Base-by-base conservation (phyloP, 2,329 filamentous ascomycete genomes). In the Ramularia endophylla region DNA sequence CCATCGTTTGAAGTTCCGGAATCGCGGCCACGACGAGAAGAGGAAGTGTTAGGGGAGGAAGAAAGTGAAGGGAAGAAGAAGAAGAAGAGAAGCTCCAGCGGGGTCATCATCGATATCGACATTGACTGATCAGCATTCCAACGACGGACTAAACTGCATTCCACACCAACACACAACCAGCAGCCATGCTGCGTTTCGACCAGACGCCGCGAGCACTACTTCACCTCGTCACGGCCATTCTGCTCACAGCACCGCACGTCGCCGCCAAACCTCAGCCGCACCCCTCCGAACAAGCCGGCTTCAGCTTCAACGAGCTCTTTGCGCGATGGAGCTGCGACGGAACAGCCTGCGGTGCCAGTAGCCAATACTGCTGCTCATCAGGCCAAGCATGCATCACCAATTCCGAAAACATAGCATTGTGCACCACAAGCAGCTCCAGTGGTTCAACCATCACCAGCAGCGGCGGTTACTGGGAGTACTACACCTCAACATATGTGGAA, bases 401-500 rank as follows among this genome's bases (percentile, higher is more conserved):
- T 54, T 51, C 61, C 44, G 61, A 60, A 44, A 61, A 66, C 44
- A 62, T 75, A 57, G 74, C 74, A 28, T 63, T 67, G 48, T 78
- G 74, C 53, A 54, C 48, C 8, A 38, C 50, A 15, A 41, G 35
- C 35, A 53, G 48, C 18, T 48, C 38, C 36, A 44, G 41, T 13
- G 57, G 50, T 3, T 54, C 51, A 5, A 46, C 50, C 16, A 53
- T 49, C 25, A 48, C 49, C 38, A 51, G 48, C 25, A 54, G 50
- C 11, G 33, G 33, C 25, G 72, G 72, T n/a, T 59, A 65, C 47
- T 80, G 75, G 74, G 57, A 72, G 47, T 73, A 72, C 60, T 77
- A 66, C 54, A 81, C 77, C 13, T 74, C 74, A 2, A 78, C 73
- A 5, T 79, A 65, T 52, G 67, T 74, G 9, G 69, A 77, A 56